Conservation (phyloP, 192 early-diverging fungal species). For the Endogone sp. region DNA sequence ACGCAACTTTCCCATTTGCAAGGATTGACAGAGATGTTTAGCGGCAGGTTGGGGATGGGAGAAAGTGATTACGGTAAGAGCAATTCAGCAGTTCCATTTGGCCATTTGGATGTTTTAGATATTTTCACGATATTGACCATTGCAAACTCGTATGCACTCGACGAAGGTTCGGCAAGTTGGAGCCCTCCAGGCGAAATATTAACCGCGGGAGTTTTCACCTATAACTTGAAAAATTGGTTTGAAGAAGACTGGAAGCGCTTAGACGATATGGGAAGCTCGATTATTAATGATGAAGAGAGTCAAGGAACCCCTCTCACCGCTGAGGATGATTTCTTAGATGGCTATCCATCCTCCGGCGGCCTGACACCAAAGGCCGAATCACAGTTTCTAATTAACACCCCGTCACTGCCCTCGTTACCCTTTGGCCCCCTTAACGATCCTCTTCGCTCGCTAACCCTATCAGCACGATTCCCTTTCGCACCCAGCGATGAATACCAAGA, state of each 20-base stretch:
- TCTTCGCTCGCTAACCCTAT: conserved; percentile 38
- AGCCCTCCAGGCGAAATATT: background rate
- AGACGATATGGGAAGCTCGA: conserved; percentile 14
- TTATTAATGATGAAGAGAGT: background rate
- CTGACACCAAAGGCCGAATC: background rate
- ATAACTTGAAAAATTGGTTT: conserved; percentile 47
- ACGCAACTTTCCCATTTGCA: conserved; percentile 30
- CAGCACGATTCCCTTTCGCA: conserved; percentile 40
- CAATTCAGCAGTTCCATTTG: background rate
- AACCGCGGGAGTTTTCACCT: conserved; percentile 40
- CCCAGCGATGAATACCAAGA: conserved; percentile 31
- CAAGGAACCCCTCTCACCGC: background rate
- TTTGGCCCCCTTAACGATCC: conserved; percentile 57
- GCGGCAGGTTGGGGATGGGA: conserved; percentile 27
- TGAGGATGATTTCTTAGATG: conserved; percentile 11
- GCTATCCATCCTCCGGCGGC: background rate
- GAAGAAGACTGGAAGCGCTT: conserved; percentile 52
- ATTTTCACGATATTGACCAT: no score
- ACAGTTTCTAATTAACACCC: conserved; percentile 9
- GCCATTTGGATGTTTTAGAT: no score
- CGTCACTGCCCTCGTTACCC: conserved; percentile 25
- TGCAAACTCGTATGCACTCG: background rate
- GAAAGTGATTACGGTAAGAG: conserved; percentile 23
- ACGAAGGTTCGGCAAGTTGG: background rate
- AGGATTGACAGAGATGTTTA: conserved; percentile 32